A percentile compares a stretch with the other conserved stretches of the same genome.
Conservation (phyloP, 371 early-diverging fungal genomes). For the Circinella umbellata region DNA sequence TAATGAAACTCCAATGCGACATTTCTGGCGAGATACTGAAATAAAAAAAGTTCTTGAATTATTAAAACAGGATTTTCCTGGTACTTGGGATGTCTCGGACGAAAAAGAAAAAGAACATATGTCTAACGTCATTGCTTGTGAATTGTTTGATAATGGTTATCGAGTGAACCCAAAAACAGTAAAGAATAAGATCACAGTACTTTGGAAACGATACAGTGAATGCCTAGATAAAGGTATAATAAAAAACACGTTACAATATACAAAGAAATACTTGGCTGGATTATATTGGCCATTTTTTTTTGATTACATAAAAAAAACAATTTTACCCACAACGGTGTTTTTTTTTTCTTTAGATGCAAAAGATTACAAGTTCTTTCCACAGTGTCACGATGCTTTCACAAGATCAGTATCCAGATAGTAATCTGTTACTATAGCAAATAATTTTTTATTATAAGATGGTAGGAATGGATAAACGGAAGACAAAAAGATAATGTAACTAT, state of each 20-base stretch:
- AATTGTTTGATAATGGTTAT: not conserved
- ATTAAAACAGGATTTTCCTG: not conserved
- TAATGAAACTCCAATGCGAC: not conserved
- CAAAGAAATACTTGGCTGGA: no score
- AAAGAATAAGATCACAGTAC: not conserved
- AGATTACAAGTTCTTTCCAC: not conserved
- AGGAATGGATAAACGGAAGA: constrained; percentile 4
- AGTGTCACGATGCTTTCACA: constrained; percentile 2
- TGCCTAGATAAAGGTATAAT: not conserved
- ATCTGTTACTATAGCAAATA: no score
- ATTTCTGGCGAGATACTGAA: not conserved
- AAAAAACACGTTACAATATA: not conserved
- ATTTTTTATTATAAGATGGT: no score
- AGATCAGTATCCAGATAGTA: not conserved
- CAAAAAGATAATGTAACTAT: no score
- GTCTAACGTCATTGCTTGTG: not conserved
- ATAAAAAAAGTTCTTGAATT: not conserved
- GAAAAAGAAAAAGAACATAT: not conserved
- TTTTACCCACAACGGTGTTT: no score
- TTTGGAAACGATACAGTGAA: not conserved
- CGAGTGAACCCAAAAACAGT: not conserved
- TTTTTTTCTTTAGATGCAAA: not conserved
- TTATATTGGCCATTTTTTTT: not conserved
- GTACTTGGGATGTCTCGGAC: not conserved
- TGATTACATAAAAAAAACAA: not conserved